These are phyloP conservation scores for Ophiosphaerella korrae DNA, from an alignment of 2,329 filamentous ascomycete genomes.

Conservation along the genomic window DNA sequence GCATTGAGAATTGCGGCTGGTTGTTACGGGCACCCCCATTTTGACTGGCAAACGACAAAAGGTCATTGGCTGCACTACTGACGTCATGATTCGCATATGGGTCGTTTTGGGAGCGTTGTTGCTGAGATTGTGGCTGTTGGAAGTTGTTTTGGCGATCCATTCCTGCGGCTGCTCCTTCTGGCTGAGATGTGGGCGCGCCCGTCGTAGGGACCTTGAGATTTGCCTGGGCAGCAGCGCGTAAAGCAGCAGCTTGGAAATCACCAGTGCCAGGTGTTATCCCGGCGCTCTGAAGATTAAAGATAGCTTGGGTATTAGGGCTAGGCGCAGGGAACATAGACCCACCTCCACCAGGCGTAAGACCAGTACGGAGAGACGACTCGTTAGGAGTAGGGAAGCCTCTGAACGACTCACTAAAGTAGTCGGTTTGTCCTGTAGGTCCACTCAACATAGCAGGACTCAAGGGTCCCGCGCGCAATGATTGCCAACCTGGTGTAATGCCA, in stretches of 20 bases:
- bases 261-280: slow-evolving; percentile 87
- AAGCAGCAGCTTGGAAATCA: slow-evolving; percentile 92
- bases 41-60: slow-evolving; percentile 82
- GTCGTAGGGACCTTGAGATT: slow-evolving; percentile 49
- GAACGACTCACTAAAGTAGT: slow-evolving; percentile 88
- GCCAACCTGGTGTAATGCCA: slow-evolving; percentile 79
- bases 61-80: slow-evolving; percentile 91
- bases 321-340: slow-evolving; percentile 96
- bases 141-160: slow-evolving; percentile 63
- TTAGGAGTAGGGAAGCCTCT: slow-evolving; percentile 92
- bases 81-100: slow-evolving; percentile 85
- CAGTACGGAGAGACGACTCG: slow-evolving; percentile 90
- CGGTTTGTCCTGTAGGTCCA: slow-evolving; percentile 71
- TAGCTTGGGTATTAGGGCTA: slow-evolving; percentile 82
- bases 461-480: slow-evolving; percentile 88
- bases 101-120: slow-evolving; percentile 56
- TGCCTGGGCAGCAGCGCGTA: slow-evolving; percentile 70
- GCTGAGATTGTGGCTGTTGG: slow-evolving; percentile 48
- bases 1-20: slow-evolving; percentile 56
- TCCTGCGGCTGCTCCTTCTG: slow-evolving; percentile 48
- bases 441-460: slow-evolving; percentile 97
- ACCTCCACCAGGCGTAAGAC: slow-evolving; percentile 90
- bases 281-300: slow-evolving; percentile 80
- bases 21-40: slow-evolving; percentile 63
- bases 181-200: slow-evolving; percentile 51